Evolutionary conservation across 2,329 filamentous ascomycete species (phyloP).

Genomic region (Xylariaceae sp.): DNA sequence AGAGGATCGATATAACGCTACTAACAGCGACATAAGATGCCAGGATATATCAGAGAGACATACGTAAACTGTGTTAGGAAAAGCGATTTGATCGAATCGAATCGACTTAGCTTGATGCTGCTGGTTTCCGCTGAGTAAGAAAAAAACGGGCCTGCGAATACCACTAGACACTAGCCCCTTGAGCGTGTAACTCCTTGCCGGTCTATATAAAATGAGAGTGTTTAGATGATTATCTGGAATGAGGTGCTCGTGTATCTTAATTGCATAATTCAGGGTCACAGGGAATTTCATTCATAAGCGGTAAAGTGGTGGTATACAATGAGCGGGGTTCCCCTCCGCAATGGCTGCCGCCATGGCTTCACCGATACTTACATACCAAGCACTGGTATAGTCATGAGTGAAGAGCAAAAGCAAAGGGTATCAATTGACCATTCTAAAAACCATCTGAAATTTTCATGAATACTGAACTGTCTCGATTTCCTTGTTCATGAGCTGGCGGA

Average conservation of each 20-base stretch:
- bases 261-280: constrained; percentile 16
- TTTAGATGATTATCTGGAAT: not conserved
- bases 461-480: constrained; percentile 5
- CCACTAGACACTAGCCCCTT: too few species aligned
- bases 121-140: constrained; percentile 3
- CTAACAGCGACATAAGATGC: not conserved
- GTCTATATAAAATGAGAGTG: too few species aligned
- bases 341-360: too few species aligned
- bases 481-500: constrained; percentile 2
- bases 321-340: constrained; percentile 9
- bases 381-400: not conserved
- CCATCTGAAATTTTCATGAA: constrained; percentile 10
- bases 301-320: not conserved
- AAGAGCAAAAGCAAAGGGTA: constrained; percentile 30
- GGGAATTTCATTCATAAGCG: not conserved
- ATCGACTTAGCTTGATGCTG: not conserved
- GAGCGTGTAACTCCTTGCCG: too few species aligned
- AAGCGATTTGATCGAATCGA: not conserved
- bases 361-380: not conserved
- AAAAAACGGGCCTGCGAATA: constrained; percentile 5
- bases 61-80: not conserved
- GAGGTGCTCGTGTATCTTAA: constrained; percentile 11
- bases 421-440: constrained; percentile 27
- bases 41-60: not conserved
- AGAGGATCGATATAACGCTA: not conserved